phyloP scores from a whole-genome alignment of 2,329 filamentous ascomycete species.

The Elsinoe perseae region DNA sequence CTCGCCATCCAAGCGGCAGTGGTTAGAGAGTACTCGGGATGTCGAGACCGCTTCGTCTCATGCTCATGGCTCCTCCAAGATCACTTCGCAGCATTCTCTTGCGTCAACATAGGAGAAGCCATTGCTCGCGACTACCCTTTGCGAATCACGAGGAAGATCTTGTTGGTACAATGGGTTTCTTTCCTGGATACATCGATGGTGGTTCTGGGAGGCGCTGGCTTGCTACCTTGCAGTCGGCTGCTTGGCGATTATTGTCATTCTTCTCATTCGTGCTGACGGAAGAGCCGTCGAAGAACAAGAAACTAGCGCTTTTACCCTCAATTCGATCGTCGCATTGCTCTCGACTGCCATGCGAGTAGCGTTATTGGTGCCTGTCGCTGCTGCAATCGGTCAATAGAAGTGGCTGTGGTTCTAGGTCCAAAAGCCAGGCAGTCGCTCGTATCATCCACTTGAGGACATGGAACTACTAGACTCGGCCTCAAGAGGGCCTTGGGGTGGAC shows the following conservation, averaged over 20 bases:
- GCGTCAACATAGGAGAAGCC: no score
- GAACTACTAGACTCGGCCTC: conserved; percentile 19
- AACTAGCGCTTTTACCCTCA: conserved; percentile 19
- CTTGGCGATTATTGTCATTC: conserved; percentile 16
- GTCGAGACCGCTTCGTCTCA: no score
- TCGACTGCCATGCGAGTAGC: conserved; percentile 17
- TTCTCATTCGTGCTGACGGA: conserved; percentile 17
- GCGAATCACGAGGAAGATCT: no score
- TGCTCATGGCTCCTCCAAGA: no score
- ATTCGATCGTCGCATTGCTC: conserved; percentile 19
- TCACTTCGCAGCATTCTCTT: no score
- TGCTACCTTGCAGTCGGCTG: conserved; percentile 16
- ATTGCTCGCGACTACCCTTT: no score
- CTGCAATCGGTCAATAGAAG: conserved; percentile 20
- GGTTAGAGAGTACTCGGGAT: no score
- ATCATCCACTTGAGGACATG: conserved; percentile 19
- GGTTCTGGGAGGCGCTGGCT: conserved; percentile 21
- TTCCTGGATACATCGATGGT: conserved; percentile 16
- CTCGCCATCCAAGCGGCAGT: no score
- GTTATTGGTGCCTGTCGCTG: conserved; percentile 19
- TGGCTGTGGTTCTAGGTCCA: conserved; percentile 20
- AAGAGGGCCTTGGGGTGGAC: conserved; percentile 20
- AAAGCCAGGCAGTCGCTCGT: neutral
- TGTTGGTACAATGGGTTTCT: neutral
- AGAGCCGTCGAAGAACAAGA: conserved; percentile 18